phyloP scores from a whole-genome alignment of 1,284 basidiomycete species.

The Rhodotorula sp. region DNA sequence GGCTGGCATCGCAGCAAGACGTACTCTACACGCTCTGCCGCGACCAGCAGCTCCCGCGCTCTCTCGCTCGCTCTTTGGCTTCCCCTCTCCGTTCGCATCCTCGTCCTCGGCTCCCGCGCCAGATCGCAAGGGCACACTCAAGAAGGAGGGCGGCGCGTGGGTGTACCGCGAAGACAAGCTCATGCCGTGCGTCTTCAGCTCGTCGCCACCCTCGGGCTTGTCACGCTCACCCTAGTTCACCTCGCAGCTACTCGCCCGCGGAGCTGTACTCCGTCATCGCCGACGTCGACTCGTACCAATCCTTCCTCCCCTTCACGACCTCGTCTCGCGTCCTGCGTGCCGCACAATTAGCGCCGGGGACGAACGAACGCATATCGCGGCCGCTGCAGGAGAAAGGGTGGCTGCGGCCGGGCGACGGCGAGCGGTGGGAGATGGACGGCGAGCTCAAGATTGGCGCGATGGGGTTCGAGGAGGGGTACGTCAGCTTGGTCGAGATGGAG shows the following conservation, averaged over 20 bases:
- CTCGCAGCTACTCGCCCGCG: slow-evolving; percentile 63
- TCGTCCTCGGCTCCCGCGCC: slow-evolving; percentile 7
- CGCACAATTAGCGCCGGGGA: slow-evolving; percentile 4
- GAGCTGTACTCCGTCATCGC: slow-evolving; percentile 85
- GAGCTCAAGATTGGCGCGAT: slow-evolving; percentile 89
- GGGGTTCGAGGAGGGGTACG: slow-evolving; percentile 81
- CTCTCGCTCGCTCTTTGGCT: slow-evolving; percentile 28
- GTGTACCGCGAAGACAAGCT: slow-evolving; percentile 31
- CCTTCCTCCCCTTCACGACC: slow-evolving; percentile 88
- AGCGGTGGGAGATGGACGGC: slow-evolving; percentile 66
- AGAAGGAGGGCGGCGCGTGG: slow-evolving; percentile 12
- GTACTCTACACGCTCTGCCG: neutral
- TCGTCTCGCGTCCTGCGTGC: slow-evolving; percentile 65
- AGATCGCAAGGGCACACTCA: slow-evolving; percentile 24
- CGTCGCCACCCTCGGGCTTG: neutral
- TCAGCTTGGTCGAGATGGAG: slow-evolving; percentile 75
- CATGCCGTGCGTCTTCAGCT: slow-evolving; percentile 22
- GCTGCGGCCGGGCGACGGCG: slow-evolving; percentile 27
- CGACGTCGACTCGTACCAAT: slow-evolving; percentile 80
- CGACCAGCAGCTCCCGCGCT: neutral
- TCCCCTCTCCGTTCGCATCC: slow-evolving; percentile 27
- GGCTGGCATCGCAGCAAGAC: neutral
- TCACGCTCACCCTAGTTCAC: neutral
- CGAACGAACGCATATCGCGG: slow-evolving; percentile 10
- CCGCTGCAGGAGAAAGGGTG: slow-evolving; percentile 28